Evolutionary conservation across 805 yeast genomes (phyloP), one percentile per base, ranked within the genome.

Genomic region (Saccharomycopsis lassenensis): DNA sequence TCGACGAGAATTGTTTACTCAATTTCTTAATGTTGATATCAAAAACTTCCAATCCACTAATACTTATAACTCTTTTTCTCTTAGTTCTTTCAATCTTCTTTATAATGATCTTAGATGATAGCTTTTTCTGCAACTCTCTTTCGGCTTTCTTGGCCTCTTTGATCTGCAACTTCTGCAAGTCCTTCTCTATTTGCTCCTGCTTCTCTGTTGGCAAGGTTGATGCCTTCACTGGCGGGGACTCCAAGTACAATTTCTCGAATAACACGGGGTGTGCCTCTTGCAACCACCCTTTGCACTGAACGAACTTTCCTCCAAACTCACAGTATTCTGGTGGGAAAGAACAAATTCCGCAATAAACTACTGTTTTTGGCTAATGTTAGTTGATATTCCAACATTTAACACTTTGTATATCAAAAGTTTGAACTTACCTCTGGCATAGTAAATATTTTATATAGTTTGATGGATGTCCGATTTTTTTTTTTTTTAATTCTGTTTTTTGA

Each of bases 41-140:
- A 54, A 85, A 79, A 25, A 86, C 83, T 54, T 89, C 96, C 45
- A 87, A 66, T 11, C 95, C 95, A 14, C 81, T 69, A 34, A 87
- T 78, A 16, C 94, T 81, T 36, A 86, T 78, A 38, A 86, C 81
- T 52, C 79, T 84, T 57, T 87, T 87, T 50, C 93, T 70, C 61
- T 83, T 83, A 22, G 93, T 82, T 56, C 97, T 71, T 50, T 85
- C 95, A 41, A 86, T 83, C 54, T 94, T 69, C 61, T 83, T 87
- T 52, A 87, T 76, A 31, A 71, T 57, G 33, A 87, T 87, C 52
- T 84, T 86, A 4, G 89, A 74, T n/a, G 82, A 69, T 39, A 84
- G 62, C 52, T 78, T 75, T 59, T 76, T 79, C 46, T 77, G 82
- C 43, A 82, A 61, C 51, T 84, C 95, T 44, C 94, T 67, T 56